Percentiles rank a stretch among this genome's conserved stretches.
These are phyloP conservation scores for Rhodomyrtus tomentosa DNA, from an alignment of 345 rosid species.

Conservation along the genomic window DNA sequence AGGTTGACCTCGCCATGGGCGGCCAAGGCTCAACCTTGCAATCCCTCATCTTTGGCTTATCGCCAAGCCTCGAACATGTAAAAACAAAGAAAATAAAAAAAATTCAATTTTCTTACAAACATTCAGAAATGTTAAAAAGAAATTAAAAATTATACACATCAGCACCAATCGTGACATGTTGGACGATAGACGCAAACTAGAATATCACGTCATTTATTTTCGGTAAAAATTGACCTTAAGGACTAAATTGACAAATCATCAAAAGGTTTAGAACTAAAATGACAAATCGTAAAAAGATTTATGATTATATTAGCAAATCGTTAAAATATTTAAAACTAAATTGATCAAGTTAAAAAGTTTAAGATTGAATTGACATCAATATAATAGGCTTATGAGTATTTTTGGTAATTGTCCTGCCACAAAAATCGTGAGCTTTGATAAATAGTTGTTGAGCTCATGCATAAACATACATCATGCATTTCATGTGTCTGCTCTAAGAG, in stretches of 20 bases:
- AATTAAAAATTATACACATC: neutral
- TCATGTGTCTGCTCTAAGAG: neutral
- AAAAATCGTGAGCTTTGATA: neutral
- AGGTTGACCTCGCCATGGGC: fast-evolving
- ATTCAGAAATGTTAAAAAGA: neutral
- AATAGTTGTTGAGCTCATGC: neutral
- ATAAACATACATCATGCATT: neutral
- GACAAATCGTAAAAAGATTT: fast-evolving
- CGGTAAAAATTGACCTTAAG: fast-evolving
- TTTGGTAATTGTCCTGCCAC: neutral
- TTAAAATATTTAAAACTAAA: neutral
- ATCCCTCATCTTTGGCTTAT: no score
- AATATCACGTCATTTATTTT: neutral
- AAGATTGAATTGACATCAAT: fast-evolving
- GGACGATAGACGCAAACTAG: fast-evolving
- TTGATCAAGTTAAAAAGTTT: neutral
- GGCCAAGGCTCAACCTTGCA: fast-evolving
- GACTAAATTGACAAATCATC: no score
- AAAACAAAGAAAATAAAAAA: neutral
- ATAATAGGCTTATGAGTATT: neutral
- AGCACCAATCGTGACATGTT: neutral
- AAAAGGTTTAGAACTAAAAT: neutral
- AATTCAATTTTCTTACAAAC: neutral
- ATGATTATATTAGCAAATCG: neutral
- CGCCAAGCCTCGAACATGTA: neutral